Evolutionary conservation across 2,329 filamentous ascomycete genomes (phyloP).

Genomic region (Phaeoacremonium minimum): DNA sequence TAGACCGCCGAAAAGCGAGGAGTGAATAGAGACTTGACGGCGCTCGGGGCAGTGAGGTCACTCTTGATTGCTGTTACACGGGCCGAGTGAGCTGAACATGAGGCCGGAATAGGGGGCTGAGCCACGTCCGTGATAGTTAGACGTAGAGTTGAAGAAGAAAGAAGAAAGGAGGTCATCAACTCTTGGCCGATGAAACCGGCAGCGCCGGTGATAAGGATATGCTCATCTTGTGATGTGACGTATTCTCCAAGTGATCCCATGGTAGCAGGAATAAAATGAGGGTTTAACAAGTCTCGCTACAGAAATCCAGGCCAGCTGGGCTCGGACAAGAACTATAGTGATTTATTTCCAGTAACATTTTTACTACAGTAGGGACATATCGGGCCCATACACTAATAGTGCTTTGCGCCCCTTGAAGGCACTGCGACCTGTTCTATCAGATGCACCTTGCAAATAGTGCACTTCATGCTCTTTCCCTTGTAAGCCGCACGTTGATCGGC

Average conservation of each 20-base stretch:
- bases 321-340: too few relatives aligned
- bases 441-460: too few relatives aligned
- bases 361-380: too few relatives aligned
- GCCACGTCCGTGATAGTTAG: slow-evolving; percentile 55
- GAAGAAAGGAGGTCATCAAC: slow-evolving; percentile 50
- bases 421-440: too few relatives aligned
- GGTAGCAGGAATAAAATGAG: too few relatives aligned
- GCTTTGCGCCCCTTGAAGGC: too few relatives aligned
- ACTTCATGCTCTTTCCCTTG: too few relatives aligned
- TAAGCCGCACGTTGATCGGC: too few relatives aligned
- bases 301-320: too few relatives aligned
- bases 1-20: slow-evolving; percentile 41
- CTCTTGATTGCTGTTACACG: slow-evolving; percentile 19
- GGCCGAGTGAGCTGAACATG: slow-evolving; percentile 16
- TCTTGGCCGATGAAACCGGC: slow-evolving; percentile 63
- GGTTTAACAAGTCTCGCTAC: too few relatives aligned
- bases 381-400: too few relatives aligned
- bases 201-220: slow-evolving; percentile 60
- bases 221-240: slow-evolving; percentile 3
- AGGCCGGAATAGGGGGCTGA: slow-evolving; percentile 43
- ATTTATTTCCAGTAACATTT: too few relatives aligned
- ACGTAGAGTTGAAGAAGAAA: slow-evolving; percentile 26
- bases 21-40: neutral
- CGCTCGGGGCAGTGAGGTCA: slow-evolving; percentile 15
- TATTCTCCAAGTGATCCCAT: neutral